A percentile compares a stretch with the other conserved stretches of the same genome.
Evolutionary conservation across 2,329 filamentous ascomycete species (phyloP).

Genomic region (Uncinocarpus reesii): DNA sequence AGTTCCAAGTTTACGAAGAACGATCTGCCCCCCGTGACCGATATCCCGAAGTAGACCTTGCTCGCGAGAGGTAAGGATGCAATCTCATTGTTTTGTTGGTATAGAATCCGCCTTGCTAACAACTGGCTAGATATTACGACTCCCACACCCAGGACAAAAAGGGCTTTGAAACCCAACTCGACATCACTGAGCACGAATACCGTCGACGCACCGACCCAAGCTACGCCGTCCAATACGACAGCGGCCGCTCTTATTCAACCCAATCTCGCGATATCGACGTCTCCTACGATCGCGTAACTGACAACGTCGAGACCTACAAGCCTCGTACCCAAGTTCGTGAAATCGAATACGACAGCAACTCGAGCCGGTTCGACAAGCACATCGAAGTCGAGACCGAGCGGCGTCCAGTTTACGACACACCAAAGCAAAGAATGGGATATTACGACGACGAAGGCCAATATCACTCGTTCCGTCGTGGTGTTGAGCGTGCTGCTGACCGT

Average conservation of each 20-base stretch:
- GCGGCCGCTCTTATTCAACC: conserved; percentile 28
- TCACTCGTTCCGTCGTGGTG: conserved; percentile 62
- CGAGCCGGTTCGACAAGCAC: conserved; percentile 30
- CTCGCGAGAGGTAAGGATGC: conserved; percentile 42
- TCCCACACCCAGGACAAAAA: conserved; percentile 28
- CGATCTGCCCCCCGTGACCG: conserved; percentile 30
- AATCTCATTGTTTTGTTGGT: neutral
- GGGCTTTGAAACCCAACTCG: conserved; percentile 40
- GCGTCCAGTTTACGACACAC: conserved; percentile 43
- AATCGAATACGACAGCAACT: conserved; percentile 19
- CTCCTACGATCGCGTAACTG: conserved; percentile 21
- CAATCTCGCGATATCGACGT: conserved; percentile 21
- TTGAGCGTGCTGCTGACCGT: conserved; percentile 56
- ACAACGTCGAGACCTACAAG: conserved; percentile 13
- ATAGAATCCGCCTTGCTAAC: conserved; percentile 1
- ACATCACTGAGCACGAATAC: conserved; percentile 53
- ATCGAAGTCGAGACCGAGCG: conserved; percentile 43
- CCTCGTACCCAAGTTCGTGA: conserved; percentile 17
- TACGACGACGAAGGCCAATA: conserved; percentile 70
- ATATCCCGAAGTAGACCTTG: conserved; percentile 42
- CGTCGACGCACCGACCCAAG: conserved; percentile 50
- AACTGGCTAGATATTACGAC: conserved; percentile 19
- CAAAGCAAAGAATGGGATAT: conserved; percentile 61
- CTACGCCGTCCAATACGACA: conserved; percentile 39
- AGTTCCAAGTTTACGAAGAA: conserved; percentile 26